A percentile compares a stretch with the other conserved stretches of the same genome.
Evolutionary conservation across 2,329 filamentous ascomycete species (phyloP).

Genomic region (Monosporascus sp.): DNA sequence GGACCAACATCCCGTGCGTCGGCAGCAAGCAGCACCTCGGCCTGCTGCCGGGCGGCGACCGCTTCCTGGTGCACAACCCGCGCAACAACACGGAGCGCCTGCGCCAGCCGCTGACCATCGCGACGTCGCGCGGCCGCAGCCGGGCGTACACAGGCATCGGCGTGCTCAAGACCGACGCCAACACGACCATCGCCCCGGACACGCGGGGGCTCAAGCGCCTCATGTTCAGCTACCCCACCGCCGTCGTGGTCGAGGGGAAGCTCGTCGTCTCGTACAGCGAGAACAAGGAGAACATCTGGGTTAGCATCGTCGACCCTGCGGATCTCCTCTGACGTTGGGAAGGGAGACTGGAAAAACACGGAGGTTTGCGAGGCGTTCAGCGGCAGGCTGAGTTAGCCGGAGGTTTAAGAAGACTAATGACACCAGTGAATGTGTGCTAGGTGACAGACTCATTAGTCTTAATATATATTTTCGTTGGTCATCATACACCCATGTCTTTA

Average conservation of each 20-base stretch:
- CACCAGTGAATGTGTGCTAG: too few species aligned
- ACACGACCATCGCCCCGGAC: constrained; percentile 14
- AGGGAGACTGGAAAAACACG: neutral
- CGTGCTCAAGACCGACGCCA: constrained; percentile 17
- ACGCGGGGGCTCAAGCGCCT: constrained; percentile 16
- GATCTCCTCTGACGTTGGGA: constrained; percentile 3
- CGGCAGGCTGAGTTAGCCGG: too few species aligned
- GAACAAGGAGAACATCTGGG: constrained; percentile 24
- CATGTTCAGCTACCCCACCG: constrained; percentile 19
- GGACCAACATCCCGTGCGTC: constrained; percentile 18
- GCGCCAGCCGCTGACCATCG: constrained; percentile 14
- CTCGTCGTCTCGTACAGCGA: constrained; percentile 18
- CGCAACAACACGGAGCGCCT: constrained; percentile 10
- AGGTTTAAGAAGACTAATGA: too few species aligned
- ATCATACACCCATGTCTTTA: too few species aligned
- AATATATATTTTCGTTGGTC: too few species aligned
- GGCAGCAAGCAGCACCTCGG: constrained; percentile 16
- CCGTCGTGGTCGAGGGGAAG: constrained; percentile 14
- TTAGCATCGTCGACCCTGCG: constrained; percentile 14
- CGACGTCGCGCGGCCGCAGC: constrained; percentile 8
- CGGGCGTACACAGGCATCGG: constrained; percentile 9
- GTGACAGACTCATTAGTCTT: too few species aligned
- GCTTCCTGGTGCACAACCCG: constrained; percentile 13
- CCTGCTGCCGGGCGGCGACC: constrained; percentile 6
- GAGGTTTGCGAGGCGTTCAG: too few species aligned